phyloP scores from a whole-genome alignment of 1,284 basidiomycete species.

The Malassezia japonica region DNA sequence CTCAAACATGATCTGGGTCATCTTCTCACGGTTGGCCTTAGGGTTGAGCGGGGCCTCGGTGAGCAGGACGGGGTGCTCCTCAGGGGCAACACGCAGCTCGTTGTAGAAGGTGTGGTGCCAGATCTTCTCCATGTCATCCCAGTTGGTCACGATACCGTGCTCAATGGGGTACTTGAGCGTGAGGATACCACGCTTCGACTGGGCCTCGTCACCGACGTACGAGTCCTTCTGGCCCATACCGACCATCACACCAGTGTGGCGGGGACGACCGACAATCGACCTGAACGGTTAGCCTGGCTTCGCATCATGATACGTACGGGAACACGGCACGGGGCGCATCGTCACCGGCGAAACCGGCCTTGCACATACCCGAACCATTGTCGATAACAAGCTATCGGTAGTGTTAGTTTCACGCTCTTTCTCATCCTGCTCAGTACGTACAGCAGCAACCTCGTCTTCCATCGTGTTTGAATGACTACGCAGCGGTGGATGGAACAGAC shows the following conservation, averaged over 20 bases:
- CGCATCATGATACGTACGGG: conserved; percentile 51
- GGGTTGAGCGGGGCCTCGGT: conserved; percentile 92
- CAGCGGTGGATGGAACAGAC: neutral
- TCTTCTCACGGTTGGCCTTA: conserved; percentile 89
- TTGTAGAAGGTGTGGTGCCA: conserved; percentile 51
- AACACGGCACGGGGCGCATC: conserved; percentile 68
- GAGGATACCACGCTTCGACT: conserved; percentile 89
- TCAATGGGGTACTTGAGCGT: conserved; percentile 62
- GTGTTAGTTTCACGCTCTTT: neutral
- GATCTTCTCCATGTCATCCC: conserved; percentile 54
- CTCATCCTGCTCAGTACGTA: no score
- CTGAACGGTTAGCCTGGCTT: conserved; percentile 49
- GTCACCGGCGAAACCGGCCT: conserved; percentile 60
- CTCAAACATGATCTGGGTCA: conserved; percentile 97
- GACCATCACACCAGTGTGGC: conserved; percentile 84
- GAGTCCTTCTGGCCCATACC: conserved; percentile 52
- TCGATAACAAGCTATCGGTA: conserved; percentile 44
- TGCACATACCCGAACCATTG: conserved; percentile 50
- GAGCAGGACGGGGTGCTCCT: conserved; percentile 86
- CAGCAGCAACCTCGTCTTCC: conserved; percentile 48
- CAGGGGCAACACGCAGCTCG: conserved; percentile 54
- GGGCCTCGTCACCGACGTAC: conserved; percentile 65
- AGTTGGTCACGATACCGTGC: conserved; percentile 78
- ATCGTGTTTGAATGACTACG: conserved; percentile 10
- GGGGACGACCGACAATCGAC: conserved; percentile 81